Evolutionary conservation across 345 rosid genomes (phyloP).

Genomic region (Syzygium grande): DNA sequence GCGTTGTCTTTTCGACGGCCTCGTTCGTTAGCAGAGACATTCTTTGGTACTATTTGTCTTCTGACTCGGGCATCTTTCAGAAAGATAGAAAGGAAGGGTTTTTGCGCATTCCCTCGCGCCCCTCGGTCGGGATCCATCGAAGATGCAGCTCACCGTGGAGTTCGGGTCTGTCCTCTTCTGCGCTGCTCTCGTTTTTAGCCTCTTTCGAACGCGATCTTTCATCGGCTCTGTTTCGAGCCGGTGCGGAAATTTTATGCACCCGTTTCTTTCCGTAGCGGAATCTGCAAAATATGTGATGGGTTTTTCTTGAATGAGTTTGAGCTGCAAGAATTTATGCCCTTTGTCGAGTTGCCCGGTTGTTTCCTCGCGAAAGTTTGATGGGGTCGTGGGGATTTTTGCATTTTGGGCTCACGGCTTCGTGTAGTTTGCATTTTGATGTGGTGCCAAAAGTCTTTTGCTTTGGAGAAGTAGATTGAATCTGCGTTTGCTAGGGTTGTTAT

Average conservation of each 20-base stretch:
- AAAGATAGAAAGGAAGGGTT: background rate
- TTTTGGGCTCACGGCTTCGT: background rate
- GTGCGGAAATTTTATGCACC: background rate
- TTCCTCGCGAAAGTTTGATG: background rate
- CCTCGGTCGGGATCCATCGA: background rate
- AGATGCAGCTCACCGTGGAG: conserved; percentile 78
- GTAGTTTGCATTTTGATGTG: background rate
- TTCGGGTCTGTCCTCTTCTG: conserved; percentile 42
- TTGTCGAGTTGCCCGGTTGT: background rate
- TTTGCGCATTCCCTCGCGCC: conserved; percentile 6
- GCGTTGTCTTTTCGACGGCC: background rate
- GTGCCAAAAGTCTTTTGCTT: background rate
- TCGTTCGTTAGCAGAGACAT: background rate
- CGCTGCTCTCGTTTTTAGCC: background rate
- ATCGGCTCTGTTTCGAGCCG: background rate
- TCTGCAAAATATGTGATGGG: background rate
- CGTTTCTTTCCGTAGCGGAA: background rate
- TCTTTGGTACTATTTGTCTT: background rate
- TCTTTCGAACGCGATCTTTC: background rate
- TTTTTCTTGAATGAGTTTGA: background rate
- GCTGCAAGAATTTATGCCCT: background rate
- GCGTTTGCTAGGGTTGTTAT: background rate
- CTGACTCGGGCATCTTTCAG: background rate
- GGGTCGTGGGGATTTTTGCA: background rate
- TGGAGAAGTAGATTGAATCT: background rate